Conservation (phyloP, 441 rosid genomes). For the Arabidopsis lyrata region DNA sequence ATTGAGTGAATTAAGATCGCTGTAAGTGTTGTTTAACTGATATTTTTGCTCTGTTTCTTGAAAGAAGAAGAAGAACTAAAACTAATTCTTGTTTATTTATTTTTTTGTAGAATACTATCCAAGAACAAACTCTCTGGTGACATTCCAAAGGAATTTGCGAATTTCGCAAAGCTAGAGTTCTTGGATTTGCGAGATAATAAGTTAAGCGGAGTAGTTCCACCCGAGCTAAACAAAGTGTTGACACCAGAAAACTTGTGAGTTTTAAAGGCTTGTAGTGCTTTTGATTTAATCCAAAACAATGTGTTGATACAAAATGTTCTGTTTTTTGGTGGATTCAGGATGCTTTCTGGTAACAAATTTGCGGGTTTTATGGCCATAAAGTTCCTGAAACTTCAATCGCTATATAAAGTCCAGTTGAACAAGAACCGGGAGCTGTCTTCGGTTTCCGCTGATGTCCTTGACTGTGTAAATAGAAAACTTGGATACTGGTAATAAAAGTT, state of each 20-base stretch:
- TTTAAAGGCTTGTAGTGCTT: constrained; percentile 7
- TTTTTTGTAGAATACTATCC: constrained; percentile 54
- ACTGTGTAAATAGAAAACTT: constrained; percentile 61
- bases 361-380: constrained; percentile 51
- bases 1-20: constrained; percentile 66
- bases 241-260: constrained; percentile 73
- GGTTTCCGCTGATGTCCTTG: constrained; percentile 35
- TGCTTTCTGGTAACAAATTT: constrained; percentile 68
- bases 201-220: constrained; percentile 70
- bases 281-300: constrained; percentile 2
- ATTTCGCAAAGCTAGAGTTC: constrained; percentile 58
- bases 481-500: constrained; percentile 56
- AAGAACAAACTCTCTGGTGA: constrained; percentile 66
- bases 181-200: constrained; percentile 79
- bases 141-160: constrained; percentile 73
- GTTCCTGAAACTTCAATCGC: constrained; percentile 55
- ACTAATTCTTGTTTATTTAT: constrained; percentile 16
- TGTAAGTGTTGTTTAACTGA: constrained; percentile 58
- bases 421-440: constrained; percentile 42
- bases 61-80: constrained; percentile 5
- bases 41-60: constrained; percentile 26
- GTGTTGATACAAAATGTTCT: background rate
- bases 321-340: constrained; percentile 49
- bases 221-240: constrained; percentile 48
- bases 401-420: constrained; percentile 59